Conservation (phyloP, 495 filamentous ascomycete species). For the Penicillium steckii region DNA sequence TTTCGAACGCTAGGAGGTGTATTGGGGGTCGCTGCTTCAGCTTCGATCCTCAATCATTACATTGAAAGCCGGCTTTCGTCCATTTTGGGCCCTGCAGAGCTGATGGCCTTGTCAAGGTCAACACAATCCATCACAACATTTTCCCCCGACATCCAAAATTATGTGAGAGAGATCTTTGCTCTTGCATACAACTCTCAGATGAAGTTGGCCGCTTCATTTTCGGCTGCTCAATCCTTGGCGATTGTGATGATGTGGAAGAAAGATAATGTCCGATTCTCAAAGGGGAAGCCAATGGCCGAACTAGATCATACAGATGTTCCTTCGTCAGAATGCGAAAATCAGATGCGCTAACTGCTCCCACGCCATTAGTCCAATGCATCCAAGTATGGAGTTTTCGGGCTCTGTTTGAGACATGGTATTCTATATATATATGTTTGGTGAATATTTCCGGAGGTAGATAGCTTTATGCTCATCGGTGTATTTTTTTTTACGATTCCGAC, state of each 20-base stretch:
- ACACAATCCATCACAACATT: conserved; percentile 12
- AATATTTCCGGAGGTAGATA: no score
- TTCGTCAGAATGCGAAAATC: no score
- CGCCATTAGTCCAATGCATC: not conserved
- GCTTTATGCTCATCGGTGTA: no score
- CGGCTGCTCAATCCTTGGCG: conserved; percentile 13
- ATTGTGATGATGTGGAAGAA: conserved; percentile 20
- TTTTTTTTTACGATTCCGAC: no score
- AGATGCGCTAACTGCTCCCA: no score
- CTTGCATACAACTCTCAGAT: conserved; percentile 28
- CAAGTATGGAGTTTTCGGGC: not conserved
- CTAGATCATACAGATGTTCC: not conserved
- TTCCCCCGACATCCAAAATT: conserved; percentile 3
- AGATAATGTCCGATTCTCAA: conserved; percentile 1
- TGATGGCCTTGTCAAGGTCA: conserved; percentile 8
- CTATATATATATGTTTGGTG: no score
- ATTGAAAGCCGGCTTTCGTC: conserved; percentile 10
- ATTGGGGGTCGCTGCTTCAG: conserved; percentile 26
- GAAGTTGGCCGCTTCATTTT: conserved; percentile 26
- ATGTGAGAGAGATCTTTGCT: conserved; percentile 20
- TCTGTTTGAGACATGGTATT: no score
- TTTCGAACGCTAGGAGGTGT: conserved; percentile 28
- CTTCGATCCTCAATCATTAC: conserved; percentile 23
- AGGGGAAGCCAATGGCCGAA: not conserved
- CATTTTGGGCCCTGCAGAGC: conserved; percentile 1